Conservation (phyloP, 352 stramenopile genomes). For the Phytophthora pseudosyringae region DNA sequence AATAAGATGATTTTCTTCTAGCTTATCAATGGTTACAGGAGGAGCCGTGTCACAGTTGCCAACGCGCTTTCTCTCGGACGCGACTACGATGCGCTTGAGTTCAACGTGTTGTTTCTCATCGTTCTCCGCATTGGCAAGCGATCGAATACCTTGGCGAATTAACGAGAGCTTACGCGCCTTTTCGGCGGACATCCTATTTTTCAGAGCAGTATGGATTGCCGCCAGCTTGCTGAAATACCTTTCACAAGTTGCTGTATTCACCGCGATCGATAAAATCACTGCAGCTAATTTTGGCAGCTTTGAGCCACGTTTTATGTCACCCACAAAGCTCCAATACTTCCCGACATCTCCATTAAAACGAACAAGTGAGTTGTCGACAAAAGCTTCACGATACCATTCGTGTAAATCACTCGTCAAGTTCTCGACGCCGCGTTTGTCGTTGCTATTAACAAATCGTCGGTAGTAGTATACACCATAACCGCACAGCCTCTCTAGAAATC, state of each 20-base stretch:
- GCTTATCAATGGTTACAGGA: no score
- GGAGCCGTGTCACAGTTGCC: no score
- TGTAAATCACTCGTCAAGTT: constrained; percentile 1
- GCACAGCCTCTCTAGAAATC: constrained; percentile 3
- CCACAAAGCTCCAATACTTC: constrained; percentile 2
- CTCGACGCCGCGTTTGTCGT: neutral
- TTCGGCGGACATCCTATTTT: neutral
- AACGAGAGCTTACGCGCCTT: constrained; percentile 7
- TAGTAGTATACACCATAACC: constrained; percentile 16
- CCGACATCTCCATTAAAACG: constrained; percentile 10
- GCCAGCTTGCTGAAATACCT: constrained; percentile 17
- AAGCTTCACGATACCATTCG: constrained; percentile 5
- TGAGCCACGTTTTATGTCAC: neutral
- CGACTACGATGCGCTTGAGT: no score
- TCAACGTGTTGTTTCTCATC: neutral
- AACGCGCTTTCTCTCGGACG: no score
- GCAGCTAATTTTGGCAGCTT: constrained; percentile 7
- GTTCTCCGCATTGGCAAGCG: neutral
- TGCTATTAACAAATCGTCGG: neutral
- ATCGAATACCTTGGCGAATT: neutral
- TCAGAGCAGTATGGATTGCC: constrained; percentile 3
- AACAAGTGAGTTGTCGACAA: neutral
- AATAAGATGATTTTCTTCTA: no score
- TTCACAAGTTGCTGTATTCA: constrained; percentile 18
- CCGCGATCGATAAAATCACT: constrained; percentile 14